A percentile compares a stretch with the other conserved stretches of the same genome.
phyloP scores from a whole-genome alignment of 2,329 filamentous ascomycete genomes.

The Polychaeton citri region DNA sequence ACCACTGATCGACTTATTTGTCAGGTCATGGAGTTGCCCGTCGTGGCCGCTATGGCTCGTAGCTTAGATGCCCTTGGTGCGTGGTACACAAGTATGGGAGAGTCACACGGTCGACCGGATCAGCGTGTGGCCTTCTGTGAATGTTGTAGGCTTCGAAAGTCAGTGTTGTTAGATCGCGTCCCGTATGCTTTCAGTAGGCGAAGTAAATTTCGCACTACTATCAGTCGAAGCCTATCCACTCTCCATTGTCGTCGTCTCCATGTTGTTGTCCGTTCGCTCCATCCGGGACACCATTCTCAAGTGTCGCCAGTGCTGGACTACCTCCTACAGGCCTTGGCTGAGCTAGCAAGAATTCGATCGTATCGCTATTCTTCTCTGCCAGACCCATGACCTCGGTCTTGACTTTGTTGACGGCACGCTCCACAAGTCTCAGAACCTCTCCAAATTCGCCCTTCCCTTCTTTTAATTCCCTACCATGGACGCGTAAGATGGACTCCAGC shows the following conservation, averaged over 20 bases:
- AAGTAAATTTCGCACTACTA: no score
- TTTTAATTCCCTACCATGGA: constrained; percentile 74
- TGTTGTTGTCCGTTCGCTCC: not conserved
- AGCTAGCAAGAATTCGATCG: constrained; percentile 64
- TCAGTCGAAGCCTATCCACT: constrained; percentile 44
- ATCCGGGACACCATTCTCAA: not conserved
- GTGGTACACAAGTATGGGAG: no score
- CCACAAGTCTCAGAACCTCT: constrained; percentile 70
- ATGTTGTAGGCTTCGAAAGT: no score
- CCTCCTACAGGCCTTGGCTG: constrained; percentile 11
- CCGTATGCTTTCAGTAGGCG: no score
- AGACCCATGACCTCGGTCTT: constrained; percentile 69
- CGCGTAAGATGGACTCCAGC: constrained; percentile 70
- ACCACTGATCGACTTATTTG: no score
- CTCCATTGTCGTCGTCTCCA: constrained; percentile 12
- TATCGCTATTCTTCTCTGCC: constrained; percentile 79
- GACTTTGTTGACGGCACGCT: constrained; percentile 67
- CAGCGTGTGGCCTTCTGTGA: no score
- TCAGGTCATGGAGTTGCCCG: no score
- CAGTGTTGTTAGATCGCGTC: no score
- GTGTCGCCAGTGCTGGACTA: not conserved
- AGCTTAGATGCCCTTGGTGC: no score
- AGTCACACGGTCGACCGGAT: no score
- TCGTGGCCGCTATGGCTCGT: no score
- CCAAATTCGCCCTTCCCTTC: constrained; percentile 69